Percentiles rank a stretch among this genome's conserved stretches.
phyloP scores from a whole-genome alignment of 2,329 filamentous ascomycete genomes.

The Xylariaceae sp. region DNA sequence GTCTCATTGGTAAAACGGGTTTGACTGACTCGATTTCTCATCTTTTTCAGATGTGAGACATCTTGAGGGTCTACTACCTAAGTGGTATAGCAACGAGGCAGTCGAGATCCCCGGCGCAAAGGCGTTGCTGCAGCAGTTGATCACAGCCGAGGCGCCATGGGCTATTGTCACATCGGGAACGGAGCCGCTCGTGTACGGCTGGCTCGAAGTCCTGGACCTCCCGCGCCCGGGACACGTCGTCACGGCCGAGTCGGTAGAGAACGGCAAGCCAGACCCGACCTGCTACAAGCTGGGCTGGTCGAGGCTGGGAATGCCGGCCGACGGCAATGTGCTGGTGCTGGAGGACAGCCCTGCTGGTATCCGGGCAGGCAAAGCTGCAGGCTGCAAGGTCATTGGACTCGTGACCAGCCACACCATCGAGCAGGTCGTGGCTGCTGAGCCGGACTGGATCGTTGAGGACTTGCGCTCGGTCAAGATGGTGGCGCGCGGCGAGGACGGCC shows the following conservation, averaged over 20 bases:
- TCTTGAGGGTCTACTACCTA: constrained; percentile 73
- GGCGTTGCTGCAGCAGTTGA: constrained; percentile 61
- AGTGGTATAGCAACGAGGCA: constrained; percentile 70
- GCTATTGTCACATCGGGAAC: constrained; percentile 80
- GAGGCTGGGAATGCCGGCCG: constrained; percentile 49
- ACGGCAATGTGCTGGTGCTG: constrained; percentile 62
- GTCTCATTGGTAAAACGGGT: constrained; percentile 7
- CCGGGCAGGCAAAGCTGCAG: constrained; percentile 74
- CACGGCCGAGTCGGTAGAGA: constrained; percentile 67
- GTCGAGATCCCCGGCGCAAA: constrained; percentile 82
- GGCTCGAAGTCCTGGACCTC: constrained; percentile 63
- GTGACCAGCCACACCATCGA: constrained; percentile 75
- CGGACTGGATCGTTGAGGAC: constrained; percentile 83
- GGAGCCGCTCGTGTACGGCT: constrained; percentile 61
- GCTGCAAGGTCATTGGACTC: constrained; percentile 78
- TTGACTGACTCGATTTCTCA: constrained; percentile 12
- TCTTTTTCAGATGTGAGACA: constrained; percentile 62
- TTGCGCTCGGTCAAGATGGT: constrained; percentile 66
- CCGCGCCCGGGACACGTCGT: constrained; percentile 62
- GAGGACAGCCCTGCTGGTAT: constrained; percentile 90
- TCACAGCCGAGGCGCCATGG: constrained; percentile 63
- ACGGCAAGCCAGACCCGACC: constrained; percentile 71
- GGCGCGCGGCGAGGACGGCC: constrained; percentile 49
- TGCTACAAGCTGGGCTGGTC: constrained; percentile 67
- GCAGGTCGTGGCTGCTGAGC: constrained; percentile 67